A percentile compares a stretch with the other conserved stretches of the same genome.
Evolutionary conservation across 345 rosid genomes (phyloP).

Genomic region (Pistacia atlantica): DNA sequence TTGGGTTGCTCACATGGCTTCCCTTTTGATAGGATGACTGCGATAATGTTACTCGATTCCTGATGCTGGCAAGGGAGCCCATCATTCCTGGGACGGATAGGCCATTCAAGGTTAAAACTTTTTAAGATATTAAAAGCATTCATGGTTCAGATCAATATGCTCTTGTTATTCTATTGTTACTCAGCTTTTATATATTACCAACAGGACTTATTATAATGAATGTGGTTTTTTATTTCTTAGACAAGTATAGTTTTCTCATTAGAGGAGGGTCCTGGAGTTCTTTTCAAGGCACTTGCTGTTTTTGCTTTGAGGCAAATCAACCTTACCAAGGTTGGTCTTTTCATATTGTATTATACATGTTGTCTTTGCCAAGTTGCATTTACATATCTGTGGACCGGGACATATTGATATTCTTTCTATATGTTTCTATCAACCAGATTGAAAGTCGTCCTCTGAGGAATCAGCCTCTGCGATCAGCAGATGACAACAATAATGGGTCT

Average conservation of each 20-base stretch:
- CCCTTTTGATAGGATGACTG: slow-evolving; percentile 61
- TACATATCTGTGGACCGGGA: slow-evolving; percentile 6
- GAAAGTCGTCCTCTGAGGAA: slow-evolving; percentile 94
- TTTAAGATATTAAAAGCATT: neutral
- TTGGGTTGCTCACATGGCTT: neutral
- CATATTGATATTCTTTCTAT: slow-evolving; percentile 4
- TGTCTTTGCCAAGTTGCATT: slow-evolving; percentile 6
- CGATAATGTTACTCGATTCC: slow-evolving; percentile 89
- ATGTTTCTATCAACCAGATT: slow-evolving; percentile 50
- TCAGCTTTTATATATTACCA: neutral
- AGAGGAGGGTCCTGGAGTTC: slow-evolving; percentile 97
- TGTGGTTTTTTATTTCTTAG: slow-evolving; percentile 41
- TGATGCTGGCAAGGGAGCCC: slow-evolving; percentile 98
- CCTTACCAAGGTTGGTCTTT: slow-evolving; percentile 67
- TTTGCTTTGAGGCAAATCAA: slow-evolving; percentile 90
- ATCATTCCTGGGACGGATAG: slow-evolving; percentile 83
- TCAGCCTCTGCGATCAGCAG: slow-evolving; percentile 63
- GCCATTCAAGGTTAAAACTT: slow-evolving; percentile 83
- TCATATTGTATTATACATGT: neutral
- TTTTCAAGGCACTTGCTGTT: slow-evolving; percentile 98
- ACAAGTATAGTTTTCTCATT: slow-evolving; percentile 94
- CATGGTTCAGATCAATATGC: neutral
- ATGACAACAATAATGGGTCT: slow-evolving; percentile 47
- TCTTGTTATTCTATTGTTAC: neutral
- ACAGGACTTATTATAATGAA: slow-evolving; percentile 12